Base-by-base conservation (phyloP, 805 yeast species). In the Wickerhamomyces silvicola region DNA sequence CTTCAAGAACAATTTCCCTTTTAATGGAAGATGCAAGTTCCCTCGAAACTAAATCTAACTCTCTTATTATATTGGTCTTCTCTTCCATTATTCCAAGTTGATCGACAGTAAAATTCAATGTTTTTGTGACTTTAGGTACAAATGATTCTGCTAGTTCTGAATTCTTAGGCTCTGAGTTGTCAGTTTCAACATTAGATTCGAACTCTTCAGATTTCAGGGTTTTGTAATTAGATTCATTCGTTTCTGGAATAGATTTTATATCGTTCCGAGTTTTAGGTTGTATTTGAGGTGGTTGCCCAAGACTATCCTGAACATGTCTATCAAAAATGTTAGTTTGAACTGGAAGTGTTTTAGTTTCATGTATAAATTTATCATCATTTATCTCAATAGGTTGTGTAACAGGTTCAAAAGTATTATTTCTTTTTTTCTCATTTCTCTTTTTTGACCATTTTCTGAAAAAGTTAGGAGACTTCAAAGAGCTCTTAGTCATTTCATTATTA, bases 21-120 rank as follows among this genome's bases (percentile, higher is more conserved):
- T 73, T 70, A 28, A 82, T 79, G 0, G 88, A 77, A 16, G 73
- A 73, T 0, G 87, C 88, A 30, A 83, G 61, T 46, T 82, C 94
- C 17, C 72, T 70, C 1, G 88, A 78, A 2, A 83, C 78, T 16
- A 81, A 47, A 37, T 78, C 80, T 24, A 83, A 56, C 47, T 82
- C 90, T 34, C 70, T 66, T 44, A 80, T 62, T 24, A 82, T 54
- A 17, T 68, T 70, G 30, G 66, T 66, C 39, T 76, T 80, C 32
- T 81, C 75, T 22, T 64, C 71, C 60, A 81, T 63, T 7, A 81
- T 60, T 2, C 78, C 76, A 32, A 78, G 51, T 43, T 81, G 86
- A 15, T 76, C 81, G 24, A 75, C 68, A 2, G 78, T 66, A 32
- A 78, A 68, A 7, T 51, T 52, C 16, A 64, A 43, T n/a, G 51